Base-by-base conservation (phyloP, 176 grass and related monocot species). In the Eragrostis nindensis region DNA sequence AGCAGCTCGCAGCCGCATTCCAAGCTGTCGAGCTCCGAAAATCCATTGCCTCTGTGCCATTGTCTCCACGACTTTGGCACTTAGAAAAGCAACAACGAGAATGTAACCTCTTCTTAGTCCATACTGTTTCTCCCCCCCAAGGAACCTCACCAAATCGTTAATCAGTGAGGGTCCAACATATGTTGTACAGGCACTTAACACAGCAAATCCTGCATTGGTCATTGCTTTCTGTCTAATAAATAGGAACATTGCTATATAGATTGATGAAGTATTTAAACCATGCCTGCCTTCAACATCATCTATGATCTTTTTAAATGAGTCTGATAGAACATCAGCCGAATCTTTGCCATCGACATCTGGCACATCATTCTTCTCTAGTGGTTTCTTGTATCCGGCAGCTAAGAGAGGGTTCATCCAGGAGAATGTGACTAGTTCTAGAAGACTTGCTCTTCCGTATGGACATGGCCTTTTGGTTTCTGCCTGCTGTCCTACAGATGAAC, bases 91-190 rank as follows among this genome's bases (percentile, higher is more conserved):
- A 64, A 74, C 44, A 60, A 82, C 90, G 6, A 99, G 90, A 57
- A 99, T 21, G 59, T 93, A 95, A 21, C 96, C 96, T 54, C 73
- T 80, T 84, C 63, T 91, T 55, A 93, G 76, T 69, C 96, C 96
- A 77, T 99, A 82, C 74, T 86, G 66, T 77, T 84, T 91, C 67
- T 93, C 82, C 21, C 88, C 92, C 22, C 84, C 90, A 40, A 99
- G 87, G 89, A 93, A 99, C 39, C 56, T 91, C 12, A 99, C 96
- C 82, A 99, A 83, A 68, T 91, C 67, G 85, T 93, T 75, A 47
- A 99, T 99, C 77, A 99, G 67, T 62, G 88, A 93, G 64, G 96
- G 96, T 84, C 96, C 92, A 62, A 99, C 92, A 67, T 99, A 99
- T 73, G 92, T 93, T 59, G 90, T 84, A 25, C 92, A 71, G 55